Evolutionary conservation across 176 grass and related monocot genomes (phyloP), one percentile per base, ranked within the genome.

Genomic region (Zoysia japonica): DNA sequence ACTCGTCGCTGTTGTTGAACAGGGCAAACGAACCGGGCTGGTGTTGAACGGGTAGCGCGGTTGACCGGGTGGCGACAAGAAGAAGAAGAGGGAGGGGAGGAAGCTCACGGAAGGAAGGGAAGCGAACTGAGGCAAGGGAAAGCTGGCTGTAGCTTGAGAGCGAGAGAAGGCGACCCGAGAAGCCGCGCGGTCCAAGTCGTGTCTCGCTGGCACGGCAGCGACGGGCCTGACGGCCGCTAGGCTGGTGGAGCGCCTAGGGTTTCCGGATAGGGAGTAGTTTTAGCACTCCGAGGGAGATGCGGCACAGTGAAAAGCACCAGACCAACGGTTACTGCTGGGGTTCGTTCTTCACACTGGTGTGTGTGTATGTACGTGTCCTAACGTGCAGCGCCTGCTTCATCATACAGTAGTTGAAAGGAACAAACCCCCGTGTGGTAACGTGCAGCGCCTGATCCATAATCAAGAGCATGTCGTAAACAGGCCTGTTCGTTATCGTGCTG

Each of bases 31-130:
- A 19, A 2, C 28, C 28, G 28, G 28, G 28, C 28, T 28, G 28
- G 28, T 35, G 42, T 74, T 83, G 78, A 90, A 86, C 61, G 19
- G 87, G 82, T 74, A 47, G 79, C 17, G 55, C 13, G 10, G 74
- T 83, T 89, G 83, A 86, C 68, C 63, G 7, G 75, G 79, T 42
- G 67, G 81, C 28, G 28, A 28, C 28, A 28, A 28, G 28, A 28
- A 28, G n/a, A n/a, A 9, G 62, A 63, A 80, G n/a, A 70, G 3
- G 35, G 37, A 3, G 69, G 73, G 48, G 14, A 54, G 10, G 14
- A 38, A 1, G 28, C 28, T 28, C 28, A 28, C 28, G 28, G 28
- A 28, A 28, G 28, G 28, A 28, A 28, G 28, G 28, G 28, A 28
- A 28, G 28, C 28, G 28, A 28, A 28, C 28, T 28, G 28, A 28